Percentiles rank a stretch among this genome's conserved stretches.
Evolutionary conservation across 768 basidiomycete species (phyloP).

Genomic region (button mushroom (Agaricus bisporus)): DNA sequence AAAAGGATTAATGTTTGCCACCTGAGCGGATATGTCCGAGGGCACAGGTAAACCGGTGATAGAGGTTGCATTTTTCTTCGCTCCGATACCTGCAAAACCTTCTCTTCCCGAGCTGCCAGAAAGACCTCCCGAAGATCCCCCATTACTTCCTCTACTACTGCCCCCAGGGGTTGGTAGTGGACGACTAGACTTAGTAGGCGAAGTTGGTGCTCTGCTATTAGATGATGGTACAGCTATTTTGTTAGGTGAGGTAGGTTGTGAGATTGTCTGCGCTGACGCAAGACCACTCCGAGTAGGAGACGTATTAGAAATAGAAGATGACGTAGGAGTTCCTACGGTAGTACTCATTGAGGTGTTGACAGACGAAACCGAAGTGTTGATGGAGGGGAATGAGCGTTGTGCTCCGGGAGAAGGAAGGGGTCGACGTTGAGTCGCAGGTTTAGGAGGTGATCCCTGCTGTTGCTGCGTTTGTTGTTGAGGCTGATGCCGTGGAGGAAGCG

Average conservation of each 20-base stretch:
- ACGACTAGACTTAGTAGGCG: conserved; percentile 2
- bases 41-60: conserved; percentile 1
- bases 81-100: conserved; percentile 7
- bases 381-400: conserved; percentile 2
- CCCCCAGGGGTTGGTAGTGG: conserved; percentile 6
- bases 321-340: not conserved
- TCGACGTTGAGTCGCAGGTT: conserved; percentile 12
- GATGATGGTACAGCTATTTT: not conserved
- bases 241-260: not conserved
- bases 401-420: conserved; percentile 9
- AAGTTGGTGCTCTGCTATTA: not conserved
- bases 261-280: not conserved
- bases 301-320: not conserved
- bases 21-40: not conserved
- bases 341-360: not conserved
- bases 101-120: not conserved
- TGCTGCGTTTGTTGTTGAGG: conserved; percentile 1
- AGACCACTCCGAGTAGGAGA: not conserved
- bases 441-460: conserved; percentile 3
- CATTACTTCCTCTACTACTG: not conserved
- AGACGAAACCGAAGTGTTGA: not conserved
- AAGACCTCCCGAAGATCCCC: not conserved
- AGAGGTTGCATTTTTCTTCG: not conserved
- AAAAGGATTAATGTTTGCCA: not conserved
- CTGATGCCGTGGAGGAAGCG: conserved; percentile 8